Evolutionary conservation across 495 filamentous ascomycete genomes (phyloP), one percentile per base, ranked within the genome.

Genomic region (Tuber magnatum): DNA sequence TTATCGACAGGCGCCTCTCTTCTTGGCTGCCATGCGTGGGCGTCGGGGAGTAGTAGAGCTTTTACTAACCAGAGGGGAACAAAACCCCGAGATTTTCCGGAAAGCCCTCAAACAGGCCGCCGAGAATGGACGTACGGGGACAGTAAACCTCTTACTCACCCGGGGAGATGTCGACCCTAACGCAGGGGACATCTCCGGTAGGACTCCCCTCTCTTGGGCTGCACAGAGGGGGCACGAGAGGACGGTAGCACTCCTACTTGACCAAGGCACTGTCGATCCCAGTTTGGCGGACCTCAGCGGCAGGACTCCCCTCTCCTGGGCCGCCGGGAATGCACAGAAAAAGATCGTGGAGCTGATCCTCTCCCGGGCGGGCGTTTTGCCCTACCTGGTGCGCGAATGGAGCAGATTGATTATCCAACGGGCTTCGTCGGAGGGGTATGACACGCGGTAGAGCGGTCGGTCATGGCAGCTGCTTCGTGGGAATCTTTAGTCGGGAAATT

Each of bases 11-110:
- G 84, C 82, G 6, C 83, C 85, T 42, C 81, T 87, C 61, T 84
- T 77, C 16, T 83, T 74, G 75, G 85, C 85, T 39, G 83, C 83
- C 39, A 77, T 73, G 71, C 75, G 75, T 39, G 85, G 85, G 16
- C 81, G 86, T 74, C 76, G 83, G 51, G 82, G 71, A 18, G 76
- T 87, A 74, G 86, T 77, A 5, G 22, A 46, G 20, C 38, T 75
- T 9, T 32, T 75, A 41, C 38, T 77, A 38, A 32, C 40, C 10
- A 72, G 61, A 38, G 51, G 51, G 12, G 51, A 5, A 14, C n/a
- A 28, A 9, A 32, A 14, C n/a, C 51, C 51, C 51, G n/a, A n/a
- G n/a, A 28, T 28, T n/a, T 1, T 10, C 51, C 51, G 28, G 51
- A n/a, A 61, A 70, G 77, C 83, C 42, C 73, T 84, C 6, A 79